Percentiles rank a stretch among this genome's conserved stretches.
These are phyloP conservation scores for Geotrichum restrictum DNA, from an alignment of 1,139 yeast species.

Conservation along the genomic window DNA sequence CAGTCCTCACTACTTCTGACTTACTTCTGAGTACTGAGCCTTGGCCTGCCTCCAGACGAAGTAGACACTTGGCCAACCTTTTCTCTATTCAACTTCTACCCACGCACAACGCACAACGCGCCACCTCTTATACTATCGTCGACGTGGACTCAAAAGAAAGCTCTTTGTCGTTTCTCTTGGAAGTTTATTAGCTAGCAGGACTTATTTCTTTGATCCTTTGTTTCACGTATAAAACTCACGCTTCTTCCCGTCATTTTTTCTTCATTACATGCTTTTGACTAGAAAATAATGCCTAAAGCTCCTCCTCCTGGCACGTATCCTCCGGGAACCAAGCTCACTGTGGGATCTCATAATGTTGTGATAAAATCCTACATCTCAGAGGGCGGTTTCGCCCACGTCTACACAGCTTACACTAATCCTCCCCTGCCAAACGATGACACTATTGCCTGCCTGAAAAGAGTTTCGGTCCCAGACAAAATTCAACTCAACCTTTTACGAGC, in stretches of 20 bases:
- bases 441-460: conserved; percentile 64
- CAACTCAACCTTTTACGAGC: conserved; percentile 64
- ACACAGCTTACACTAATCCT: conserved; percentile 46
- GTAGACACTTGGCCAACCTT: conserved; percentile 3
- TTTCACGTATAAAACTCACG: neutral
- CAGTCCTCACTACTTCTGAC: neutral
- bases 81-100: neutral
- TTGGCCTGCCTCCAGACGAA: neutral
- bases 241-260: neutral
- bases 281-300: conserved; percentile 21
- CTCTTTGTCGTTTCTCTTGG: neutral
- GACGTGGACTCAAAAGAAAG: neutral
- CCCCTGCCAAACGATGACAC: conserved; percentile 27
- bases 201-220: neutral
- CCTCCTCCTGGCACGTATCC: conserved; percentile 50
- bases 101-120: neutral
- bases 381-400: conserved; percentile 81
- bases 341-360: conserved; percentile 59
- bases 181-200: neutral
- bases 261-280: conserved; percentile 1
- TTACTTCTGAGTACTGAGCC: neutral
- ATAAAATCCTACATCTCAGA: conserved; percentile 60
- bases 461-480: conserved; percentile 68
- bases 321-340: conserved; percentile 62
- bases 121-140: neutral